A percentile compares a stretch with the other conserved stretches of the same genome.
Evolutionary conservation across 2,329 filamentous ascomycete species (phyloP).

Genomic region (Pestalotiopsis sp.): DNA sequence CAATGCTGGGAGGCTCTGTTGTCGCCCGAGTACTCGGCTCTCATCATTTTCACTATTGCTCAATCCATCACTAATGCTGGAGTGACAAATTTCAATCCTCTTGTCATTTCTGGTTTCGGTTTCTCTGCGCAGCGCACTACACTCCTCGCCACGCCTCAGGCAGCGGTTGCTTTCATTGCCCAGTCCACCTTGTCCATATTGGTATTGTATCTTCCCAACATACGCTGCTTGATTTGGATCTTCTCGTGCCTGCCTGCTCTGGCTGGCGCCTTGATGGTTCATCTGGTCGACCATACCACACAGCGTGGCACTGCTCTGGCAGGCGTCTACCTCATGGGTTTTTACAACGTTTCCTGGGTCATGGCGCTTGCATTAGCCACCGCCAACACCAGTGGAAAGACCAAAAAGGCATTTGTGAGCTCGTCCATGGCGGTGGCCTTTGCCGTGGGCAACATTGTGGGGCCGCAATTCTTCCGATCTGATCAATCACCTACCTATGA

Average conservation of each 20-base stretch:
- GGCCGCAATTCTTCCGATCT: background rate
- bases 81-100: no score
- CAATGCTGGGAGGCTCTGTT: no score
- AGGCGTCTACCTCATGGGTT: slow-evolving; percentile 35
- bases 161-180: no score
- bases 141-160: no score
- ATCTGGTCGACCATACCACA: slow-evolving; percentile 20
- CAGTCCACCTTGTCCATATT: no score
- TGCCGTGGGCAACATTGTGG: background rate
- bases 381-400: background rate
- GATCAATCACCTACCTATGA: background rate
- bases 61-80: no score
- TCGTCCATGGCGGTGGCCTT: background rate
- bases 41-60: no score
- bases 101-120: no score
- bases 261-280: slow-evolving; percentile 29
- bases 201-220: slow-evolving; percentile 30
- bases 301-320: slow-evolving; percentile 29
- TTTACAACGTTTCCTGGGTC: slow-evolving; percentile 14
- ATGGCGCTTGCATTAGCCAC: background rate
- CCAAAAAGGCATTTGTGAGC: background rate
- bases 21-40: no score
- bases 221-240: slow-evolving; percentile 35
- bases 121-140: no score
- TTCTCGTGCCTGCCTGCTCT: slow-evolving; percentile 24